Percentiles rank a stretch among this genome's conserved stretches.
Conservation (phyloP, 352 stramenopile genomes). For the Phytopythium oedochilum region DNA sequence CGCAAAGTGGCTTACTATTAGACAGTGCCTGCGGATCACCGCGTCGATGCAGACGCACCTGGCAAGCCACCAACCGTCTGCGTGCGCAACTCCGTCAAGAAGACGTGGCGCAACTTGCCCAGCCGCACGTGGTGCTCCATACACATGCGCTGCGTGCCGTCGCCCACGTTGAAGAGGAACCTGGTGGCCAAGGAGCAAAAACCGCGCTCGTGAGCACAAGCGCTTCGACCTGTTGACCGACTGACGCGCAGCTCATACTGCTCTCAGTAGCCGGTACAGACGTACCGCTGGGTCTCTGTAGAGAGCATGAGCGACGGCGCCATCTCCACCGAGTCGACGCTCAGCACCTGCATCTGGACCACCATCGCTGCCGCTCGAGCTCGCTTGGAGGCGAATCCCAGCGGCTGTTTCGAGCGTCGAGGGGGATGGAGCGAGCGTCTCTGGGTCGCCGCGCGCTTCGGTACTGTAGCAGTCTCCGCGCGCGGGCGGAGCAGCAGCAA, state of each 20-base stretch:
- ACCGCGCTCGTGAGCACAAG: background rate
- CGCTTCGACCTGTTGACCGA: too few species aligned
- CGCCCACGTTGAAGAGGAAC: slow-evolving; percentile 90
- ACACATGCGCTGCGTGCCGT: slow-evolving; percentile 87
- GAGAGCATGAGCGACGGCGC: slow-evolving; percentile 63
- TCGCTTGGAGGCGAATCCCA: background rate
- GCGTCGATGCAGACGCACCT: too few species aligned
- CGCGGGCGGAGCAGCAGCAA: background rate
- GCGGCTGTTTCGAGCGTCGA: too few species aligned
- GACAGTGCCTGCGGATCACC: too few species aligned
- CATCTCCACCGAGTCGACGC: slow-evolving; percentile 71
- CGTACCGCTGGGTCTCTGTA: slow-evolving; percentile 56
- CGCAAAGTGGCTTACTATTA: too few species aligned
- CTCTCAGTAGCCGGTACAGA: too few species aligned
- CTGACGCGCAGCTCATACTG: too few species aligned
- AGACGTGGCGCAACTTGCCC: slow-evolving; percentile 76
- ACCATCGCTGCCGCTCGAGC: slow-evolving; percentile 34
- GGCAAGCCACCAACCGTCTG: slow-evolving; percentile 83
- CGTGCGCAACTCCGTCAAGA: slow-evolving; percentile 77
- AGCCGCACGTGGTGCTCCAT: slow-evolving; percentile 91
- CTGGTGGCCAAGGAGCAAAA: slow-evolving; percentile 13
- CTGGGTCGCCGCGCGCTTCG: background rate
- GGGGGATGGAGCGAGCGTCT: background rate
- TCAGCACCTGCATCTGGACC: slow-evolving; percentile 71
- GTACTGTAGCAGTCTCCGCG: background rate